phyloP scores from a whole-genome alignment of 805 yeast genomes.

The Starmerella vitae region DNA sequence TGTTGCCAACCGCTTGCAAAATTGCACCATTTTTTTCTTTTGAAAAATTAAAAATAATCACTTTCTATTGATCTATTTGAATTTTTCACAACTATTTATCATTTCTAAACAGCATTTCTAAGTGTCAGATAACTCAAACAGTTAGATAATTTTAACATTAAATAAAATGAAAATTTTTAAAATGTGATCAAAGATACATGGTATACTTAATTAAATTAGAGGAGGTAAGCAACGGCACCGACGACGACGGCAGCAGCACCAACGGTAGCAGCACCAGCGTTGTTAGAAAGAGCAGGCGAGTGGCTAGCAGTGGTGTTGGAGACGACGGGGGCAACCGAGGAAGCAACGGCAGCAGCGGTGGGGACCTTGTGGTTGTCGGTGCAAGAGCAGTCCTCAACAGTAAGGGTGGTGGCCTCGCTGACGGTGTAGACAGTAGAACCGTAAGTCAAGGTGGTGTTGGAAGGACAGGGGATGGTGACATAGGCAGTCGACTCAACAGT shows the following conservation, averaged over 20 bases:
- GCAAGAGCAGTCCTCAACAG: slow-evolving; percentile 50
- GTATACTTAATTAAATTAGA: slow-evolving; percentile 7
- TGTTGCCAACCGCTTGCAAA: too few species aligned
- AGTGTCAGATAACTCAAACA: too few species aligned
- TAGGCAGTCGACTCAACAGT: slow-evolving; percentile 18
- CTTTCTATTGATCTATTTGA: too few species aligned
- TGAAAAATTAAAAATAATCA: too few species aligned
- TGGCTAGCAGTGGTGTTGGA: slow-evolving; percentile 25
- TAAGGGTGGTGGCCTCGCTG: slow-evolving; percentile 41
- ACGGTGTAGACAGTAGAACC: slow-evolving; percentile 31
- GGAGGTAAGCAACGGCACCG: slow-evolving; percentile 19
- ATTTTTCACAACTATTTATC: too few species aligned
- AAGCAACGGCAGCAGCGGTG: slow-evolving; percentile 13
- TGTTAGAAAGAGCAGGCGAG: slow-evolving; percentile 18
- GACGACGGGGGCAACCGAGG: slow-evolving; percentile 24
- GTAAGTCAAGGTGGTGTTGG: slow-evolving; percentile 20
- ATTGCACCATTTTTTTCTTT: too few species aligned
- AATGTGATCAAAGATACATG: too few species aligned
- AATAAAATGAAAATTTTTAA: too few species aligned
- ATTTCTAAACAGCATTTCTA: too few species aligned
- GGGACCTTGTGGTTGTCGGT: slow-evolving; percentile 47
- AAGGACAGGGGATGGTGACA: slow-evolving; percentile 24
- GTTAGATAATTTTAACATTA: too few species aligned
- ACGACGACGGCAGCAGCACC: slow-evolving; percentile 20
- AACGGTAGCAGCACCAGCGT: slow-evolving; percentile 15